Conservation (phyloP, 2,329 filamentous ascomycete species). For the Xylaria sp. region DNA sequence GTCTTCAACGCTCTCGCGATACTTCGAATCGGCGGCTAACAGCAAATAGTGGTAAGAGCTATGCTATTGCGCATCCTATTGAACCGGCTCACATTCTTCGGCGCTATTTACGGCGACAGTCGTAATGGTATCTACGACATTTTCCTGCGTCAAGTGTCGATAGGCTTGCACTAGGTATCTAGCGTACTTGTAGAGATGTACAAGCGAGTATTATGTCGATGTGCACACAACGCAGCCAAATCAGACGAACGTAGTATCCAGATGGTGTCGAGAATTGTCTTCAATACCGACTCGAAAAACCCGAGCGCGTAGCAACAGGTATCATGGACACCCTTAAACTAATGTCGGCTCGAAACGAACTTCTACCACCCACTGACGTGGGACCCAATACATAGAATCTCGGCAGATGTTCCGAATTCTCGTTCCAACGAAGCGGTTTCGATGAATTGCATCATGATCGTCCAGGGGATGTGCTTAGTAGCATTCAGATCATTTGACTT, state of each 20-base stretch:
- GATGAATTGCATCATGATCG: not conserved
- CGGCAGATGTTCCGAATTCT: slow-evolving; percentile 4
- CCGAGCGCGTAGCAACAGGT: not conserved
- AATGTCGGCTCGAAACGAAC: slow-evolving; percentile 8
- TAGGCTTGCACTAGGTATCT: slow-evolving; percentile 5
- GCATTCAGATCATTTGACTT: not conserved
- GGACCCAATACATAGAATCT: not conserved
- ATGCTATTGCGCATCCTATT: not conserved
- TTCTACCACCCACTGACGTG: not conserved
- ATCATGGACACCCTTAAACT: not conserved
- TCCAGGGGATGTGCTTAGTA: not conserved
- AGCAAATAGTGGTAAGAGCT: not conserved
- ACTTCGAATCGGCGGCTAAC: not conserved
- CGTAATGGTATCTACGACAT: not conserved
- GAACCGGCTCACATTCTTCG: not conserved
- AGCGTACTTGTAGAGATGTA: not conserved
- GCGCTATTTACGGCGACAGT: not conserved
- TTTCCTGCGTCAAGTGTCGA: not conserved
- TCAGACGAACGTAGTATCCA: too few relatives aligned
- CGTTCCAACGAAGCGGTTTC: not conserved
- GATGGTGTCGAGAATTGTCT: not conserved
- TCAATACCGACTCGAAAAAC: not conserved
- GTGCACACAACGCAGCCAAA: not conserved
- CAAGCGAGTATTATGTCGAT: not conserved
- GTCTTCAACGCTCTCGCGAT: not conserved